A percentile compares a stretch with the other conserved stretches of the same genome.
phyloP scores from a whole-genome alignment of 2,329 filamentous ascomycete species.

The Fusarium xylarioides region DNA sequence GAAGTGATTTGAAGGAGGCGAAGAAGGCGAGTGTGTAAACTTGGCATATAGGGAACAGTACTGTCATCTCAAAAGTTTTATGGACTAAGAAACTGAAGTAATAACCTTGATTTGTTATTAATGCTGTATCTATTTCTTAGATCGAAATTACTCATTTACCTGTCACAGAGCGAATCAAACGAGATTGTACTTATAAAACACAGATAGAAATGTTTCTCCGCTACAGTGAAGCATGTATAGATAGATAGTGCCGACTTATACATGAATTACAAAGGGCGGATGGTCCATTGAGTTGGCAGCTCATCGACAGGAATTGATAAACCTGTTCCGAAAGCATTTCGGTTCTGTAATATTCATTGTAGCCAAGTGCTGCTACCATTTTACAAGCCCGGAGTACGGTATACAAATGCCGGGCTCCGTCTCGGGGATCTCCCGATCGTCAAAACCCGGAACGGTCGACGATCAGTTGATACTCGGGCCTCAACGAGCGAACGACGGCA shows the following conservation, averaged over 20 bases:
- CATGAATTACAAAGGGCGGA: not conserved
- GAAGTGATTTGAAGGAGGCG: constrained; percentile 42
- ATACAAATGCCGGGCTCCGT: not conserved
- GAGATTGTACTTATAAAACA: too few species aligned
- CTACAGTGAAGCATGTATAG: not conserved
- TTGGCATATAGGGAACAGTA: rapidly evolving
- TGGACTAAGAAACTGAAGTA: not conserved
- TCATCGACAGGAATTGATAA: not conserved
- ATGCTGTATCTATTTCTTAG: not conserved
- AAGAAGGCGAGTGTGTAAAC: constrained; percentile 13
- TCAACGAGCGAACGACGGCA: constrained; percentile 28
- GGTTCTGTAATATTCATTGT: not conserved
- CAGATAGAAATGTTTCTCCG: too few species aligned
- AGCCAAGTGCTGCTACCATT: not conserved
- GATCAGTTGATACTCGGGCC: not conserved
- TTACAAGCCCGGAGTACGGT: not conserved
- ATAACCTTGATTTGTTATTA: too few species aligned
- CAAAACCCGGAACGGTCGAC: not conserved
- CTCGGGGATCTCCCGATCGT: not conserved
- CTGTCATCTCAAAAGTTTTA: not conserved
- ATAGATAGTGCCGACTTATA: not conserved
- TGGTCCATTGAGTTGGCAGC: not conserved
- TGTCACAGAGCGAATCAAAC: not conserved
- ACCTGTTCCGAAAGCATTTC: not conserved
- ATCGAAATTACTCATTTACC: not conserved